These are phyloP conservation scores for Silene uniflora DNA, from an alignment of 148 eudicot genomes.

Conservation along the genomic window DNA sequence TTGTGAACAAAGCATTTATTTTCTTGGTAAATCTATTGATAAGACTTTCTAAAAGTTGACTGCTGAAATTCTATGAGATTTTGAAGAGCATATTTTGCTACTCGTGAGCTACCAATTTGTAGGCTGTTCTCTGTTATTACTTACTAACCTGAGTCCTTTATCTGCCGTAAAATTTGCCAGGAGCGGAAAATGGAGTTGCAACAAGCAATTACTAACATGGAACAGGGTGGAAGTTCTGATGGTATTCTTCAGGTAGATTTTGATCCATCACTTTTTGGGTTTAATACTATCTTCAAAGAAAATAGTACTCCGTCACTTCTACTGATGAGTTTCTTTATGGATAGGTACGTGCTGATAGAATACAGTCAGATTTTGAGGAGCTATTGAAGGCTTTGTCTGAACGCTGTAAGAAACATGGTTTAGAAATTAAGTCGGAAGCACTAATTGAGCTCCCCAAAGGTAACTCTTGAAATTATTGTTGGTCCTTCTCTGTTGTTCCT, in stretches of 20 bases:
- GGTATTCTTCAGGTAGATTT: constrained; percentile 93
- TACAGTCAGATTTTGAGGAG: constrained; percentile 94
- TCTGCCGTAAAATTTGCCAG: constrained; percentile 27
- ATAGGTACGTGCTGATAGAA: constrained; percentile 97
- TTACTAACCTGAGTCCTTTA: neutral
- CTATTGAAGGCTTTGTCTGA: constrained; percentile 80
- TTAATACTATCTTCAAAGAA: neutral
- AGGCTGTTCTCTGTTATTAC: neutral
- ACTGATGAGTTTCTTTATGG: constrained; percentile 9
- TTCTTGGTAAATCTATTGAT: neutral
- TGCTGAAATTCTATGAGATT: neutral
- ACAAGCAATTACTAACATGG: constrained; percentile 88
- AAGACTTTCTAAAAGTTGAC: neutral
- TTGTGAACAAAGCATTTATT: neutral
- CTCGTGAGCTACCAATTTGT: neutral
- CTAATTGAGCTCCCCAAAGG: constrained; percentile 82
- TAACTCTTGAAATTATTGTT: constrained; percentile 19
- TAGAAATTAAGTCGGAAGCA: constrained; percentile 72
- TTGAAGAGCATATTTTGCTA: neutral
- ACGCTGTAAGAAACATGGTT: constrained; percentile 79
- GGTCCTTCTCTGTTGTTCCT: neutral
- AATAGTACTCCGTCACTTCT: constrained; percentile 5
- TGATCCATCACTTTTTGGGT: constrained; percentile 12
- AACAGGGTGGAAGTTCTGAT: constrained; percentile 99
- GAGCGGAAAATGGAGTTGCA: constrained; percentile 84